A percentile compares a stretch with the other conserved stretches of the same genome.
phyloP scores from a whole-genome alignment of 345 rosid genomes.

The Gossypium thurberi region DNA sequence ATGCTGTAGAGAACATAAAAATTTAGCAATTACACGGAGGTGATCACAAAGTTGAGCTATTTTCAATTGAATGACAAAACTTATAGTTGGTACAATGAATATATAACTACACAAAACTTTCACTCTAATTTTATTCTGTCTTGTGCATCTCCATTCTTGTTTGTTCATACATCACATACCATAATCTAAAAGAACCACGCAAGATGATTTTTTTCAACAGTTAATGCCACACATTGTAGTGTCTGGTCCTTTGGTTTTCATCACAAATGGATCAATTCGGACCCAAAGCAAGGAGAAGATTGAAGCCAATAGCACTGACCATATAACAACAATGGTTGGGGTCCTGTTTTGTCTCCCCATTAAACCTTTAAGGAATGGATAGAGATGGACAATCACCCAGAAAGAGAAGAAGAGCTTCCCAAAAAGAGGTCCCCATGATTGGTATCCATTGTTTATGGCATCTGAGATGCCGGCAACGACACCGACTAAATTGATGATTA shows the following conservation, averaged over 20 bases:
- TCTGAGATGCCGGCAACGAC: constrained; percentile 95
- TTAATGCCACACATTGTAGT: constrained; percentile 79
- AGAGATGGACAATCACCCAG: constrained; percentile 95
- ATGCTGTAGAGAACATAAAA: not conserved
- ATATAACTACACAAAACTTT: constrained; percentile 20
- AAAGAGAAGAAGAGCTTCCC: constrained; percentile 94
- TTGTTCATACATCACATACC: constrained; percentile 20
- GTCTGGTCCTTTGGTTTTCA: constrained; percentile 92
- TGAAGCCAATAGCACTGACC: constrained; percentile 90
- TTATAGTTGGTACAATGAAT: constrained; percentile 22
- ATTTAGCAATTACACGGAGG: not conserved
- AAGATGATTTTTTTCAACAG: constrained; percentile 39
- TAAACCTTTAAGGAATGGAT: constrained; percentile 95
- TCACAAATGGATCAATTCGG: constrained; percentile 79
- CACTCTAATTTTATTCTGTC: constrained; percentile 30
- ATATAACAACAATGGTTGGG: constrained; percentile 91
- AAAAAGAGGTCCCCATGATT: constrained; percentile 87
- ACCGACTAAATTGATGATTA: constrained; percentile 82
- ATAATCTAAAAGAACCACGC: constrained; percentile 13
- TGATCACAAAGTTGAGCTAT: constrained; percentile 2
- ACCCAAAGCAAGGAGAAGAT: constrained; percentile 98
- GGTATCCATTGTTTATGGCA: constrained; percentile 87
- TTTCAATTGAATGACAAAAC: constrained; percentile 30
- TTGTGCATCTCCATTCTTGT: constrained; percentile 23
- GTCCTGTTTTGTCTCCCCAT: constrained; percentile 97